phyloP scores from a whole-genome alignment of 225 moss, liverwort and hornwort genomes.

The Bryum argenteum region DNA sequence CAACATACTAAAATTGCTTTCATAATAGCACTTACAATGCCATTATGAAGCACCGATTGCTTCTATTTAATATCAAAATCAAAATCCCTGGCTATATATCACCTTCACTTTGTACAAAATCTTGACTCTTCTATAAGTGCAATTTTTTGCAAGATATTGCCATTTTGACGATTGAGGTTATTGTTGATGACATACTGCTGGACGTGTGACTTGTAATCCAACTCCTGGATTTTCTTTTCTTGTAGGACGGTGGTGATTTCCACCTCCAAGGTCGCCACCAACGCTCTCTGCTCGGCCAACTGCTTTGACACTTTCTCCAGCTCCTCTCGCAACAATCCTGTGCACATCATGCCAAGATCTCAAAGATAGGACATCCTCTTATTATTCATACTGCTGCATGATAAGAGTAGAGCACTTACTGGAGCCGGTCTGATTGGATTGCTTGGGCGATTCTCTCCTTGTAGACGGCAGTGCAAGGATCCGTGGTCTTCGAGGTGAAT shows the following conservation, averaged over 20 bases:
- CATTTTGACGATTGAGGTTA: no score
- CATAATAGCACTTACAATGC: no score
- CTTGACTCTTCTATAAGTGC: no score
- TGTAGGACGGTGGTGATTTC: constrained; percentile 49
- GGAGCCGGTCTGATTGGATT: constrained; percentile 12
- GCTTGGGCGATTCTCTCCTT: constrained; percentile 18
- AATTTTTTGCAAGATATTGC: no score
- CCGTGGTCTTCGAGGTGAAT: neutral
- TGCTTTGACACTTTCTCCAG: constrained; percentile 43
- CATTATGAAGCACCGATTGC: no score
- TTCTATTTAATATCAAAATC: no score
- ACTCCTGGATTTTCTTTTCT: constrained; percentile 50
- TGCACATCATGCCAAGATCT: neutral
- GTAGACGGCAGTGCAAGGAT: constrained; percentile 38
- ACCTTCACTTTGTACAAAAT: no score
- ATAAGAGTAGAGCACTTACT: constrained; percentile 25
- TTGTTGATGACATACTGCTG: constrained; percentile 32
- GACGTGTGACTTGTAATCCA: constrained; percentile 39
- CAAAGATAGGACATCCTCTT: accelerated
- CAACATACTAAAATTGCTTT: no score
- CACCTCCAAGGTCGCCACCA: constrained; percentile 54
- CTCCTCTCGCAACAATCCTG: constrained; percentile 43
- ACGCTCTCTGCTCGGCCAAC: constrained; percentile 47
- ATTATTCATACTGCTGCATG: no score
- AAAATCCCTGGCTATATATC: no score